Base-by-base conservation (phyloP, 176 grass and related monocot genomes). In the Carex cristatella region DNA sequence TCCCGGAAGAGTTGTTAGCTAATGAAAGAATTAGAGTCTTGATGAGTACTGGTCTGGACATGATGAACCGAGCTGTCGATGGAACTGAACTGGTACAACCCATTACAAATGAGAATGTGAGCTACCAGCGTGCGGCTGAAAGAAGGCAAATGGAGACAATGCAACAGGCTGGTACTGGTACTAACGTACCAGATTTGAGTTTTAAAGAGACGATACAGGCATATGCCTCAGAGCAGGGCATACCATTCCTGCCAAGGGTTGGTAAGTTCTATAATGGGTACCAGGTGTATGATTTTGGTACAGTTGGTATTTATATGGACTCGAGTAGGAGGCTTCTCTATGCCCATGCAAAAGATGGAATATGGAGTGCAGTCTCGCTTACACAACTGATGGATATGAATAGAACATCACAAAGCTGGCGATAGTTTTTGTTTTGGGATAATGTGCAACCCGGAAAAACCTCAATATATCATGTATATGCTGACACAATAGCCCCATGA, bases 201-300 rank as follows among this genome's bases (percentile, higher is more conserved):
- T 98, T 95, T 82, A 98, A 92, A 82, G 95, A 98, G 81, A 87
- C 83, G 69, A 91, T 95, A 19, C 91, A 98, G 85, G 91, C 86
- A 63, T 98, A 90, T 89, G 95, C 95, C 27, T 88, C 88, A 80
- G 93, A 95, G 62, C 85, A 94, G 48, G 93, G 95, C 14, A 57
- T 95, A 79, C 62, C 91, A 38, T 98, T 98, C 85, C 83, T 95
- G 88, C 95, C 95, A 55, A 94, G 91, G 88, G 89, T 87, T 83
- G 91, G 91, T 64, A 98, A 89, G 84, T 98, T 88, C 80, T 90
- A 95, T 27, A 94, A 94, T 9, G 89, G 91, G 79, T 84, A 90
- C 83, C 90, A 81, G 9, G 91, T 98, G 2, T 98, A 98, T 90
- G 95, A 90, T 79, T 98, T 98, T 86, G 95, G 92, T 78, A 81